A percentile compares a stretch with the other conserved stretches of the same genome.
Conservation (phyloP, 2,329 filamentous ascomycete genomes). For the Amauroascus niger region DNA sequence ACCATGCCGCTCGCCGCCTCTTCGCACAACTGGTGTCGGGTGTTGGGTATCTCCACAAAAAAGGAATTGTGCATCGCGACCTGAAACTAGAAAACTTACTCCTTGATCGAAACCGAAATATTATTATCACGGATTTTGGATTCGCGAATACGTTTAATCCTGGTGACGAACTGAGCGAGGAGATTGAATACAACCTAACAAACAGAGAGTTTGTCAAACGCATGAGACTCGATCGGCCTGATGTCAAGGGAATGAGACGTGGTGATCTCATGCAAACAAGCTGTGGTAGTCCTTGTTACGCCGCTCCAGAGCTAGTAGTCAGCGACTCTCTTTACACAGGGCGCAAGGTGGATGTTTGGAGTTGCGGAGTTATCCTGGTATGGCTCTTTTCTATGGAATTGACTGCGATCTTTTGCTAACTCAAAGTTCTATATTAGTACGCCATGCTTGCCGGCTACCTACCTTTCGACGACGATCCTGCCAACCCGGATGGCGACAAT, state of each 20-base stretch:
- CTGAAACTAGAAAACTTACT: conserved; percentile 93
- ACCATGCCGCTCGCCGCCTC: conserved; percentile 76
- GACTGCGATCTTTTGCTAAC: conserved; percentile 9
- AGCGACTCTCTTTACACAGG: conserved; percentile 96
- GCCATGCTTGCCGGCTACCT: conserved; percentile 97
- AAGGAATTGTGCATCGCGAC: conserved; percentile 95
- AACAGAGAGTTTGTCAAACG: conserved; percentile 84
- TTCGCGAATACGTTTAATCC: conserved; percentile 97
- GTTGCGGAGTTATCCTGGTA: conserved; percentile 95
- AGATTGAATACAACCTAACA: conserved; percentile 76
- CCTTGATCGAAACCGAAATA: conserved; percentile 91
- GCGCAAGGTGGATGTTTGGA: conserved; percentile 97
- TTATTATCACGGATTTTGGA: conserved; percentile 98
- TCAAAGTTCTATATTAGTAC: conserved; percentile 53
- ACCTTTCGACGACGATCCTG: conserved; percentile 95
- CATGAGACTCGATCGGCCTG: conserved; percentile 70
- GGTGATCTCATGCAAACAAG: conserved; percentile 99
- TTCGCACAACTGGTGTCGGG: conserved; percentile 95
- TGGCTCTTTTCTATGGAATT: conserved; percentile 28
- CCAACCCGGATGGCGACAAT: conserved; percentile 96
- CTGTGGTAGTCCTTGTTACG: conserved; percentile 95
- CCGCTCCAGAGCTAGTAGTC: conserved; percentile 90
- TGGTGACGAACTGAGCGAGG: conserved; percentile 73
- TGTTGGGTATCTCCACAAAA: conserved; percentile 95
- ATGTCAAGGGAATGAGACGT: conserved; percentile 64